Conservation (phyloP, 1,284 basidiomycete species). For the Naganishia sp. region DNA sequence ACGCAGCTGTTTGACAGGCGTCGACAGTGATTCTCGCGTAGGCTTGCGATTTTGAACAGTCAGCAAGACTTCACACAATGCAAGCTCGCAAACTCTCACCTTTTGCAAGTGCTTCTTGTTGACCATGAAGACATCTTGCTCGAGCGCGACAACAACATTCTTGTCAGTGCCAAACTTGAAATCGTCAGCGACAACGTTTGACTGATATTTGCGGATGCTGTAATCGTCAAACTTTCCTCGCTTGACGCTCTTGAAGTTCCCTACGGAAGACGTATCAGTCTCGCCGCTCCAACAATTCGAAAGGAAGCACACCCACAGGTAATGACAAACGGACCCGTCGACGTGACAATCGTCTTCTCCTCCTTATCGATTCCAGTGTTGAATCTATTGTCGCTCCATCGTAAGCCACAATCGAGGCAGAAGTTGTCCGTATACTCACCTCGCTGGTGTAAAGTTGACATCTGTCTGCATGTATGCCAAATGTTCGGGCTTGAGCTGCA, state of each 20-base stretch:
- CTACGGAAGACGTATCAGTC: constrained; percentile 32
- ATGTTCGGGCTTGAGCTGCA: constrained; percentile 89
- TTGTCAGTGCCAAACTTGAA: constrained; percentile 95
- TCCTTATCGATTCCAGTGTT: constrained; percentile 82
- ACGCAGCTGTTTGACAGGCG: constrained; percentile 53
- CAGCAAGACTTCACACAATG: not conserved
- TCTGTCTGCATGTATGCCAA: constrained; percentile 91
- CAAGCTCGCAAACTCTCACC: constrained; percentile 36
- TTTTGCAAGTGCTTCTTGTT: constrained; percentile 89
- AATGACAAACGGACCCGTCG: constrained; percentile 90
- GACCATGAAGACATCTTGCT: constrained; percentile 89
- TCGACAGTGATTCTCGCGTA: constrained; percentile 73
- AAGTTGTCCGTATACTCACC: constrained; percentile 52
- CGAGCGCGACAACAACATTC: constrained; percentile 92
- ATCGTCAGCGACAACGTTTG: constrained; percentile 90
- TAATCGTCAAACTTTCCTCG: constrained; percentile 86
- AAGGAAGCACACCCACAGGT: constrained; percentile 60
- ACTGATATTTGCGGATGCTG: constrained; percentile 93
- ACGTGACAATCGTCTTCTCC: constrained; percentile 95
- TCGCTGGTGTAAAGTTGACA: constrained; percentile 87
- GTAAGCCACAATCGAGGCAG: constrained; percentile 46
- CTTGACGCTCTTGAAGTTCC: constrained; percentile 94
- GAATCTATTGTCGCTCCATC: constrained; percentile 64
- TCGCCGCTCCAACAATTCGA: too few species aligned
- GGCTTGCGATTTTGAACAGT: constrained; percentile 54